A percentile compares a stretch with the other conserved stretches of the same genome.
phyloP scores from a whole-genome alignment of 371 early-diverging fungal genomes.

The Dichotomocladium elegans region DNA sequence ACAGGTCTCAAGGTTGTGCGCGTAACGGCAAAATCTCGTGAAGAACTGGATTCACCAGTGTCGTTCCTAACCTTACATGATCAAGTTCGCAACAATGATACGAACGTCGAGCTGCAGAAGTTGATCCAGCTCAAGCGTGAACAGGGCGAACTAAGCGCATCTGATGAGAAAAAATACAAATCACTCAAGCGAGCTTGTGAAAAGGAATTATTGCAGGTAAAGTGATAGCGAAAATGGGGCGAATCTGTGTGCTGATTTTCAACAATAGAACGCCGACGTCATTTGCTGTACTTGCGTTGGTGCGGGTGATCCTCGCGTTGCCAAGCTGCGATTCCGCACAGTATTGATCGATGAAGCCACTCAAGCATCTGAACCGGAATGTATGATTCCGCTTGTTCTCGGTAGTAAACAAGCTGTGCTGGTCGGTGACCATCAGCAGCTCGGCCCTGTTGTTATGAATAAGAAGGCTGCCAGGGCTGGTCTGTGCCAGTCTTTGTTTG shows the following conservation, averaged over 20 bases:
- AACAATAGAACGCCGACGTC: slow-evolving; percentile 90
- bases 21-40: slow-evolving; percentile 91
- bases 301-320: slow-evolving; percentile 94
- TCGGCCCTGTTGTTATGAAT: slow-evolving; percentile 97
- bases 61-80: slow-evolving; percentile 91
- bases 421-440: slow-evolving; percentile 99
- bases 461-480: slow-evolving; percentile 96
- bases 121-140: slow-evolving; percentile 83
- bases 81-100: slow-evolving; percentile 91
- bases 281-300: slow-evolving; percentile 98
- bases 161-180: slow-evolving; percentile 85
- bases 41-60: slow-evolving; percentile 90
- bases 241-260: neutral
- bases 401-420: slow-evolving; percentile 95
- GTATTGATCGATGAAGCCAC: slow-evolving; percentile 98
- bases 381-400: slow-evolving; percentile 94
- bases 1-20: slow-evolving; percentile 96
- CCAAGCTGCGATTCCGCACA: slow-evolving; percentile 84
- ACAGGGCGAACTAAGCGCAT: slow-evolving; percentile 84
- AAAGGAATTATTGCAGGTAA: slow-evolving; percentile 78
- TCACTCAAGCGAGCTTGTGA: slow-evolving; percentile 79
- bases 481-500: slow-evolving; percentile 95
- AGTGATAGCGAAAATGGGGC: neutral
- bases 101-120: slow-evolving; percentile 89
- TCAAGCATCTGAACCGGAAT: slow-evolving; percentile 97